These are phyloP conservation scores for Suhomyces atakaporum DNA, from an alignment of 1,139 yeast genomes.

Conservation along the genomic window DNA sequence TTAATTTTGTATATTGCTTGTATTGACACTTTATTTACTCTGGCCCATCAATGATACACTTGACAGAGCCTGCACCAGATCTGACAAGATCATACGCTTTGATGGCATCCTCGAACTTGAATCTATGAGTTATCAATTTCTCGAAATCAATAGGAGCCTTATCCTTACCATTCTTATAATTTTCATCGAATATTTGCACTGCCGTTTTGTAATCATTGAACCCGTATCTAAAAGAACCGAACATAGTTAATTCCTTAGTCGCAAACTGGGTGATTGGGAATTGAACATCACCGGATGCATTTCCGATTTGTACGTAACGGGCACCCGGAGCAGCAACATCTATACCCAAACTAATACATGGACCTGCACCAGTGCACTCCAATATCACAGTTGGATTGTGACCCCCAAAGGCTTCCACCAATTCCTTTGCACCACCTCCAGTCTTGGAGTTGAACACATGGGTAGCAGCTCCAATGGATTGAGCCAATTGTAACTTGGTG, in stretches of 20 bases:
- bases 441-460: slow-evolving; percentile 59
- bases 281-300: slow-evolving; percentile 63
- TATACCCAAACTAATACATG: slow-evolving; percentile 67
- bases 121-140: slow-evolving; percentile 75
- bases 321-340: slow-evolving; percentile 63
- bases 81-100: slow-evolving; percentile 76
- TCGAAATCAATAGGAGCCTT: slow-evolving; percentile 45
- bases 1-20: no score
- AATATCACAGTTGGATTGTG: slow-evolving; percentile 59
- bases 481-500: slow-evolving; percentile 59
- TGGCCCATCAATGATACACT: slow-evolving; percentile 51
- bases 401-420: slow-evolving; percentile 45
- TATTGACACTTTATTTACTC: slow-evolving; percentile 20
- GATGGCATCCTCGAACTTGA: slow-evolving; percentile 70
- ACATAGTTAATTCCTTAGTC: slow-evolving; percentile 67
- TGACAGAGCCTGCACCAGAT: slow-evolving; percentile 46
- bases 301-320: slow-evolving; percentile 72
- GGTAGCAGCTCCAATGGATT: slow-evolving; percentile 57
- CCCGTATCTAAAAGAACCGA: slow-evolving; percentile 82
- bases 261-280: slow-evolving; percentile 77
- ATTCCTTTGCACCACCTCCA: slow-evolving; percentile 36
- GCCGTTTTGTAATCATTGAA: slow-evolving; percentile 78
- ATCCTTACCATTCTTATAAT: slow-evolving; percentile 63
- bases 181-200: slow-evolving; percentile 61
- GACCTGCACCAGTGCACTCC: slow-evolving; percentile 75